Percentiles rank a stretch among this genome's conserved stretches.
Evolutionary conservation across 371 early-diverging fungal species (phyloP).

Genomic region (Lichtheimia hyalospora): DNA sequence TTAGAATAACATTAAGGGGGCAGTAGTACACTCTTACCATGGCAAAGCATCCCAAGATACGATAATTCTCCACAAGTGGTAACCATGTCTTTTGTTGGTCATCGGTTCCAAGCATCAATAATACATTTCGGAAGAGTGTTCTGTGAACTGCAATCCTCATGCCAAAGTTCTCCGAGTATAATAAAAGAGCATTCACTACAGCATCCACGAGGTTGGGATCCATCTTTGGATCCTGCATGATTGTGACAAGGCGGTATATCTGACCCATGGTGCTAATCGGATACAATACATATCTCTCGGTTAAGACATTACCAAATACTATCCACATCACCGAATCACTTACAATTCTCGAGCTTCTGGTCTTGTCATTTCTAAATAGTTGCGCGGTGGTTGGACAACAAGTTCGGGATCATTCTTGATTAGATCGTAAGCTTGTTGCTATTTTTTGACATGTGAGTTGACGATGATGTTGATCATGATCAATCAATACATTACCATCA

Average conservation of each 20-base stretch:
- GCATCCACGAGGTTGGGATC: conserved; percentile 16
- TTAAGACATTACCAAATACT: too few relatives aligned
- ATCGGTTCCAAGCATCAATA: conserved; percentile 57
- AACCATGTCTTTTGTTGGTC: conserved; percentile 61
- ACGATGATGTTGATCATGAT: neutral
- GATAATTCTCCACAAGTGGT: conserved; percentile 49
- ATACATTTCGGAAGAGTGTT: conserved; percentile 53
- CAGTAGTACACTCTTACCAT: conserved; percentile 15
- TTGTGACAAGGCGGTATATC: conserved; percentile 41
- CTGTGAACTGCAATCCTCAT: conserved; percentile 68
- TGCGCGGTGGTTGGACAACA: conserved; percentile 49
- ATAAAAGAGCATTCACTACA: conserved; percentile 18
- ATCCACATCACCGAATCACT: conserved; percentile 2
- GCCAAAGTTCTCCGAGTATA: conserved; percentile 60
- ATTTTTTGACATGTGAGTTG: neutral
- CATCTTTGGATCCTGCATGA: conserved; percentile 11
- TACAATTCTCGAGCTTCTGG: conserved; percentile 62
- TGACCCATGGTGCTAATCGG: conserved; percentile 56
- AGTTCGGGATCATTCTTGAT: conserved; percentile 62
- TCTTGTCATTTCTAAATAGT: conserved; percentile 55
- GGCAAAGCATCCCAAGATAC: conserved; percentile 68
- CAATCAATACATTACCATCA: conserved; percentile 25
- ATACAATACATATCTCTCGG: conserved; percentile 4
- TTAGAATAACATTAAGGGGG: neutral
- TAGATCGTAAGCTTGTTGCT: conserved; percentile 47